These are phyloP conservation scores for Saccharomycodes ludwigii DNA, from an alignment of 805 yeast genomes.

Conservation along the genomic window DNA sequence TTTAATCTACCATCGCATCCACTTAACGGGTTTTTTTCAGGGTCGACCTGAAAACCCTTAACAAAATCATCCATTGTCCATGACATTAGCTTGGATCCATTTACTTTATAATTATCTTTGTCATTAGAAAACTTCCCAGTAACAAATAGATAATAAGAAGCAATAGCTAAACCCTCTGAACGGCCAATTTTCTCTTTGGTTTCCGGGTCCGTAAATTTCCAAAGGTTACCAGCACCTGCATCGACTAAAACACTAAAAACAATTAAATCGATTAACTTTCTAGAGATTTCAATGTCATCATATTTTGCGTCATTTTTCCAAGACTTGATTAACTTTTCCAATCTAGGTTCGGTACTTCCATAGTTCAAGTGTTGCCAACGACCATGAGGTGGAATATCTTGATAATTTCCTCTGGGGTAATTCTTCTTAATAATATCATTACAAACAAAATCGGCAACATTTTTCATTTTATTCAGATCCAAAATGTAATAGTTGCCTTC, in stretches of 20 bases:
- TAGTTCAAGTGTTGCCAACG: constrained; percentile 56
- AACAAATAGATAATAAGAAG: constrained; percentile 41
- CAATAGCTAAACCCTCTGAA: constrained; percentile 56
- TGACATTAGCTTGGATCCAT: constrained; percentile 27
- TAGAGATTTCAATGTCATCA: constrained; percentile 34
- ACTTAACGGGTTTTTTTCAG: constrained; percentile 33
- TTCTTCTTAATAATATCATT: constrained; percentile 31
- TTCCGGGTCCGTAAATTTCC: constrained; percentile 35
- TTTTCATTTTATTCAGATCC: constrained; percentile 30
- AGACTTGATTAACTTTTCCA: constrained; percentile 28
- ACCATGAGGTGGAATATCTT: constrained; percentile 50
- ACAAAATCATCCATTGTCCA: constrained; percentile 27
- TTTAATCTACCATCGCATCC: constrained; percentile 44
- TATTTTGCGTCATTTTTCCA: constrained; percentile 24
- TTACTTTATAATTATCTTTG: constrained; percentile 29
- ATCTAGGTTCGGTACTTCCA: constrained; percentile 30
- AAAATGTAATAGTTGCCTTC: constrained; percentile 28
- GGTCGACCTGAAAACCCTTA: constrained; percentile 35
- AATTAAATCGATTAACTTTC: constrained; percentile 43
- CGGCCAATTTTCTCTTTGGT: constrained; percentile 22
- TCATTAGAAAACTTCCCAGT: constrained; percentile 33
- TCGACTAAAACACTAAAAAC: constrained; percentile 50
- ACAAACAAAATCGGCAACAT: constrained; percentile 33
- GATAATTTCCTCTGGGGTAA: constrained; percentile 26
- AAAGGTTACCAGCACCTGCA: constrained; percentile 55